Conservation (phyloP, 2,329 filamentous ascomycete genomes). For the Didymella pomorum region DNA sequence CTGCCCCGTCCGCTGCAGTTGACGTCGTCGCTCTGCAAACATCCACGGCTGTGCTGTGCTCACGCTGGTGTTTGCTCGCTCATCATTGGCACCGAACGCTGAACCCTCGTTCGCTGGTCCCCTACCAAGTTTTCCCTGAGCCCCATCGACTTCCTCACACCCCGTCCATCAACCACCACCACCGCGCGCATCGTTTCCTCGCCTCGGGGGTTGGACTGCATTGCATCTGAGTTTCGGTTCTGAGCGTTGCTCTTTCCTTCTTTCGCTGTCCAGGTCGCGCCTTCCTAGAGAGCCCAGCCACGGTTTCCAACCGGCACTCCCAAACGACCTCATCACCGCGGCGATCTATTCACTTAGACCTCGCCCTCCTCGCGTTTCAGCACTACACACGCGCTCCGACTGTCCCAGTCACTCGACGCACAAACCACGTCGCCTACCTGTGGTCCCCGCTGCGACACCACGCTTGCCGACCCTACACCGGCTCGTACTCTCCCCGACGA, state of each 20-base stretch:
- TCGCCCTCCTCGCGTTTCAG: conserved; percentile 44
- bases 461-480: conserved; percentile 16
- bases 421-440: conserved; percentile 27
- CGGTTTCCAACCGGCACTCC: conserved; percentile 26
- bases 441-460: conserved; percentile 26
- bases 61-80: conserved; percentile 17
- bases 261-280: conserved; percentile 15
- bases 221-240: conserved; percentile 26
- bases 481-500: conserved; percentile 22
- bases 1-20: conserved; percentile 6
- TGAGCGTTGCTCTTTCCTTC: conserved; percentile 28
- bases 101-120: conserved; percentile 18
- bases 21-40: conserved; percentile 10
- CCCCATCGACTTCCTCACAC: conserved; percentile 14
- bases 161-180: conserved; percentile 16
- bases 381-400: conserved; percentile 21
- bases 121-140: conserved; percentile 1
- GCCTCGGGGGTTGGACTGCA: conserved; percentile 20
- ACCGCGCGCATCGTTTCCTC: conserved; percentile 15
- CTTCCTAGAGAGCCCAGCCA: conserved; percentile 19
- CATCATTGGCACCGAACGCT: conserved; percentile 7
- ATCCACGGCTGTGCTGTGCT: conserved; percentile 24
- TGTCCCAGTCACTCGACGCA: conserved; percentile 20
- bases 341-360: conserved; percentile 53
- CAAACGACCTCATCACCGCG: conserved; percentile 31